Evolutionary conservation across 2,329 filamentous ascomycete genomes (phyloP).

Genomic region (Hawksworthiomyces lignivorus): DNA sequence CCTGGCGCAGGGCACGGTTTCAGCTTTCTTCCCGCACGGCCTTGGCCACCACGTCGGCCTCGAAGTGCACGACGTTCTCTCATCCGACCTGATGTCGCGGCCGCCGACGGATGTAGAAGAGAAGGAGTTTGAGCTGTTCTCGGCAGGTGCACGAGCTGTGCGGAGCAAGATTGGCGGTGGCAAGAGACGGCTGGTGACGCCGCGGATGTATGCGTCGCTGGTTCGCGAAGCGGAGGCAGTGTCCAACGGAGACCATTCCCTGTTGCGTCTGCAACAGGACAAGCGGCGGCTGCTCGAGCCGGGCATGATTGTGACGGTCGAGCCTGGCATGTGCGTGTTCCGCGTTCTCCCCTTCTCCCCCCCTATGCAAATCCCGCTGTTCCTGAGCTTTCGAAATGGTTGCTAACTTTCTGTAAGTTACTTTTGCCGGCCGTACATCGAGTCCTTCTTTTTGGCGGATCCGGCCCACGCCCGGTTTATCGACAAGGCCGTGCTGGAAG

Average conservation of each 20-base stretch:
- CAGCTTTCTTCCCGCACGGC: conserved; percentile 60
- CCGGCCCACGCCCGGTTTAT: conserved; percentile 55
- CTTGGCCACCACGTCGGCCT: conserved; percentile 59
- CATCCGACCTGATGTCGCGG: conserved; percentile 28
- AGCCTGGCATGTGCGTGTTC: conserved; percentile 58
- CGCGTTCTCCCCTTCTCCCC: background rate
- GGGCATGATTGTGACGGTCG: conserved; percentile 68
- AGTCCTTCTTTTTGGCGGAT: conserved; percentile 58
- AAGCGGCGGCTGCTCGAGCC: conserved; percentile 33
- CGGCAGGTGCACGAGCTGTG: background rate
- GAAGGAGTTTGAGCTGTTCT: background rate
- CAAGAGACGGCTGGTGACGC: conserved; percentile 35
- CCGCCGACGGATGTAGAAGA: background rate
- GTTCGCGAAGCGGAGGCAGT: conserved; percentile 14
- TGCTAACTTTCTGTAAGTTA: conserved; percentile 56
- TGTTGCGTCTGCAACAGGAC: background rate
- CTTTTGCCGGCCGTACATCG: conserved; percentile 66
- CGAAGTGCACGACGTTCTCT: conserved; percentile 54
- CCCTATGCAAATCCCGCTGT: no score
- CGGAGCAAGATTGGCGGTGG: conserved; percentile 22
- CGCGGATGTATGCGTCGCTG: conserved; percentile 26
- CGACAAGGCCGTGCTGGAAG: conserved; percentile 54
- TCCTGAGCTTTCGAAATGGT: background rate
- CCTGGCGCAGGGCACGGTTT: conserved; percentile 42
- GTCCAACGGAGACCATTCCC: conserved; percentile 3